These are phyloP conservation scores for Mitragyna speciosa DNA, from an alignment of 257 asterid genomes.

Conservation along the genomic window DNA sequence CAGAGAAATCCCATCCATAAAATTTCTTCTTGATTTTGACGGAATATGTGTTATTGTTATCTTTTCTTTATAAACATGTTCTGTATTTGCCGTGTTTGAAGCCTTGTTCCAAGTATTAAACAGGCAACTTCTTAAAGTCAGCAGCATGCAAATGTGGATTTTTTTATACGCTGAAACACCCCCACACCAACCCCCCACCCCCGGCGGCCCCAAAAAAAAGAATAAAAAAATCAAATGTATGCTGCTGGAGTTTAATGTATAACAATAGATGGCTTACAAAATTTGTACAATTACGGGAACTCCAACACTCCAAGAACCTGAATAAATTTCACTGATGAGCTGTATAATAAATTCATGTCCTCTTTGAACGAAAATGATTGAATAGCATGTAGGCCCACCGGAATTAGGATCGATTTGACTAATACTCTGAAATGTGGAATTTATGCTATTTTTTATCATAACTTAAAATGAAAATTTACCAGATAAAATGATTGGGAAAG, in stretches of 20 bases:
- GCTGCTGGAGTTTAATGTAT: slow-evolving; percentile 9
- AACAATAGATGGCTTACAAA: background rate
- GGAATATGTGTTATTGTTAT: background rate
- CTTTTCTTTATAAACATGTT: background rate
- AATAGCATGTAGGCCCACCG: background rate
- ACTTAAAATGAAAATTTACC: slow-evolving; percentile 13
- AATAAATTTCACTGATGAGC: background rate
- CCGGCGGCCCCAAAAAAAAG: too few relatives aligned
- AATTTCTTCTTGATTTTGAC: background rate
- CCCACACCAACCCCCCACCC: too few relatives aligned
- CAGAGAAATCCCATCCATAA: background rate
- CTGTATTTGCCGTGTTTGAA: background rate
- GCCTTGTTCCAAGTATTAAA: background rate
- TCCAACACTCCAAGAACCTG: background rate
- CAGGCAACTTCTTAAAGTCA: background rate
- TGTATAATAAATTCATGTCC: background rate
- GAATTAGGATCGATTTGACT: background rate
- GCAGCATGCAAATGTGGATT: background rate
- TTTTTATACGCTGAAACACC: background rate
- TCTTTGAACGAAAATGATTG: slow-evolving; percentile 6
- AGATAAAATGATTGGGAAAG: slow-evolving; percentile 86
- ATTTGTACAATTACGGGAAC: background rate
- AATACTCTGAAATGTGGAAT: slow-evolving; percentile 1
- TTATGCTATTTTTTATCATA: slow-evolving; percentile 23
- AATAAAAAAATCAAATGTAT: background rate